A percentile compares a stretch with the other conserved stretches of the same genome.
These are phyloP conservation scores for Alternaria incomplexa DNA, from an alignment of 2,329 filamentous ascomycete species.

Conservation along the genomic window DNA sequence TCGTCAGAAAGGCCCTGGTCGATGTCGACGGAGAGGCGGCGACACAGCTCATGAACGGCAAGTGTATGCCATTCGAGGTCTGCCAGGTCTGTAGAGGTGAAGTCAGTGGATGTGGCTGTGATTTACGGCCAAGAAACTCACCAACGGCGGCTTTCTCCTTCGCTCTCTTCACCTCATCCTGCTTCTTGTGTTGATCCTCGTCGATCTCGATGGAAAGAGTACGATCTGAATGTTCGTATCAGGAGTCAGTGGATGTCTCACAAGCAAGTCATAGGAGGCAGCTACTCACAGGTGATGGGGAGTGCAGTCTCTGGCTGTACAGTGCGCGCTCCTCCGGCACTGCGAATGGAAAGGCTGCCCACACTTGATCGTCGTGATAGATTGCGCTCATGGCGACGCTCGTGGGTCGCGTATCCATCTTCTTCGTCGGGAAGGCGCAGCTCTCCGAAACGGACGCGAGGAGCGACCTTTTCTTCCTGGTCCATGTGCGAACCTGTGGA, in stretches of 20 bases:
- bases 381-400: conserved; percentile 30
- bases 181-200: conserved; percentile 37
- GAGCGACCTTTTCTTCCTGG: conserved; percentile 30
- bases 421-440: conserved; percentile 41
- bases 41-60: conserved; percentile 63
- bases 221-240: conserved; percentile 27
- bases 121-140: conserved; percentile 10
- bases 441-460: conserved; percentile 27
- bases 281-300: conserved; percentile 46
- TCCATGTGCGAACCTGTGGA: conserved; percentile 27
- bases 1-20: conserved; percentile 65
- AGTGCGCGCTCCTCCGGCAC: conserved; percentile 37
- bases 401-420: conserved; percentile 34
- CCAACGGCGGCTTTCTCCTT: conserved; percentile 44
- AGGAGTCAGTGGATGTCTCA: background rate
- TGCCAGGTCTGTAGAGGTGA: conserved; percentile 43
- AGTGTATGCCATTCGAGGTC: conserved; percentile 73
- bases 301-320: conserved; percentile 53
- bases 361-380: conserved; percentile 46
- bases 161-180: conserved; percentile 37
- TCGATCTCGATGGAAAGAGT: conserved; percentile 55
- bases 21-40: conserved; percentile 63
- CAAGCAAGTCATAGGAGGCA: background rate
- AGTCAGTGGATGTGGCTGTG: conserved; percentile 18
- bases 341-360: conserved; percentile 45